A percentile compares a stretch with the other conserved stretches of the same genome.
Conservation (phyloP, 352 stramenopile species). For the Thraustochytrium sp. region DNA sequence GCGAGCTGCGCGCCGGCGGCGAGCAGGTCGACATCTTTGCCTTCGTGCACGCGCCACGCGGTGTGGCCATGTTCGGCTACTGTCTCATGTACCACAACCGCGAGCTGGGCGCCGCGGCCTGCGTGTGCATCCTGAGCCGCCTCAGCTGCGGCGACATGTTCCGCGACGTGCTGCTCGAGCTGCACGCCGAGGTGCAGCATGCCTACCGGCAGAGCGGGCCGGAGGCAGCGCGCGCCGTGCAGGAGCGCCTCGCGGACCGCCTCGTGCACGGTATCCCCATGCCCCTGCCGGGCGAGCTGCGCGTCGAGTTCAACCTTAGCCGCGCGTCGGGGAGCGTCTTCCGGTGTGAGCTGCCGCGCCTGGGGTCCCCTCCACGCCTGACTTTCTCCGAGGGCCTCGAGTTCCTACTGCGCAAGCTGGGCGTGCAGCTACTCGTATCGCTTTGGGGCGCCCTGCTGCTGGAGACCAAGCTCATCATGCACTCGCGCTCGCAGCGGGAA, state of each 20-base stretch:
- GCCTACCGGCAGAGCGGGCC: neutral
- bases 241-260: neutral
- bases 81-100: conserved; percentile 20
- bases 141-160: conserved; percentile 36
- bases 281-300: conserved; percentile 20
- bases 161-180: neutral
- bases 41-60: neutral
- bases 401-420: conserved; percentile 7
- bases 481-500: neutral
- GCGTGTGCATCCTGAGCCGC: conserved; percentile 25
- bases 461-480: conserved; percentile 22
- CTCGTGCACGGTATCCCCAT: conserved; percentile 19
- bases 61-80: conserved; percentile 25
- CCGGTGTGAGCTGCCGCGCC: neutral
- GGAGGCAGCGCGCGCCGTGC: neutral
- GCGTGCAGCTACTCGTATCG: neutral
- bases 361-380: neutral
- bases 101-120: neutral
- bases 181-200: neutral
- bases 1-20: neutral
- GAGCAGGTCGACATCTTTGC: neutral
- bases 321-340: neutral
- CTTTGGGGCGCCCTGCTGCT: conserved; percentile 33
- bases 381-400: conserved; percentile 24
- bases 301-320: conserved; percentile 4